Percentiles rank a stretch among this genome's conserved stretches.
Conservation (phyloP, 192 early-diverging fungal species). For the Dimargaris cristalligena region DNA sequence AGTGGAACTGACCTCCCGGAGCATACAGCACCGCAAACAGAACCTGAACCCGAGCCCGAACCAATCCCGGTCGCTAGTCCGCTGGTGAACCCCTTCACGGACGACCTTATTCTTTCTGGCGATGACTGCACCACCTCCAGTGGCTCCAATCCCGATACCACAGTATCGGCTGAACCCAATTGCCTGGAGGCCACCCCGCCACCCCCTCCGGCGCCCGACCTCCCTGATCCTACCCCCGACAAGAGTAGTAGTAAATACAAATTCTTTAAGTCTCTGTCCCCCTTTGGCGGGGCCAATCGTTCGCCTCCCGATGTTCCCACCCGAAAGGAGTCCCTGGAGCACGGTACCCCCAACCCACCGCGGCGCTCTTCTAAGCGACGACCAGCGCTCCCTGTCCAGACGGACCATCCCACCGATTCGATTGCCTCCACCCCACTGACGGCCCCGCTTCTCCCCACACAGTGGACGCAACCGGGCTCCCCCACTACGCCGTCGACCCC, state of each 20-base stretch:
- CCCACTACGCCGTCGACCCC: too few relatives aligned
- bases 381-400: neutral
- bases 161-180: neutral
- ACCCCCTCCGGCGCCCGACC: neutral
- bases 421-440: neutral
- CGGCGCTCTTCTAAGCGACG: slow-evolving; percentile 4
- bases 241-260: neutral
- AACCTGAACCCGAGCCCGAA: too few relatives aligned
- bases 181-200: neutral
- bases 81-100: too few relatives aligned
- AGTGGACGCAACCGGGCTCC: too few relatives aligned
- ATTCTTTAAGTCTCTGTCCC: neutral
- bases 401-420: neutral
- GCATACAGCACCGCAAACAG: too few relatives aligned
- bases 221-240: neutral
- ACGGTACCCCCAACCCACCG: neutral
- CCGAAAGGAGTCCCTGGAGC: neutral
- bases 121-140: too few relatives aligned
- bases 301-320: neutral
- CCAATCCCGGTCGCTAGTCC: too few relatives aligned
- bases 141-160: too few relatives aligned
- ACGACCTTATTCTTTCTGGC: too few relatives aligned
- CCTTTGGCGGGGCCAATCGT: neutral
- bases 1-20: too few relatives aligned
- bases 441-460: too few relatives aligned